Percentiles rank a stretch among this genome's conserved stretches.
phyloP scores from a whole-genome alignment of 129 eudicot species.

The Flaveria linearis region DNA sequence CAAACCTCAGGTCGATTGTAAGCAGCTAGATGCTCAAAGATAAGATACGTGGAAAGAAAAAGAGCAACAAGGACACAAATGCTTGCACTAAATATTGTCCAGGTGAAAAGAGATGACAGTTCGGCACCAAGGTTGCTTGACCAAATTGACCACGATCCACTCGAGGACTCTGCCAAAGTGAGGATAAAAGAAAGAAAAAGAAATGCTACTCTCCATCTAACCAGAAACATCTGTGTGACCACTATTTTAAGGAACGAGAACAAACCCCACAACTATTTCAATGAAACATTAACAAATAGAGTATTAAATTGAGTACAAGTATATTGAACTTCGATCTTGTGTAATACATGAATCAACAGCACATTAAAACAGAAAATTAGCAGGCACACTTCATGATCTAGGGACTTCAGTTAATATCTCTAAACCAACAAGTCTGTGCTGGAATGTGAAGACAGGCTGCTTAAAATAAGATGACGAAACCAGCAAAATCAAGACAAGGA shows the following conservation, averaged over 20 bases:
- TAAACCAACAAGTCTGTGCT: slow-evolving; percentile 19
- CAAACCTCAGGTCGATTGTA: slow-evolving; percentile 97
- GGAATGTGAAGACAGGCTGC: slow-evolving; percentile 3
- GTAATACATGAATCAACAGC: slow-evolving; percentile 7
- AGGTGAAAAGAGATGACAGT: slow-evolving; percentile 55
- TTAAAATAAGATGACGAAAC: slow-evolving; percentile 14
- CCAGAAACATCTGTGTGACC: slow-evolving; percentile 24
- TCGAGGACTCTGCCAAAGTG: slow-evolving; percentile 54
- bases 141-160: slow-evolving; percentile 52
- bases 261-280: slow-evolving; percentile 6
- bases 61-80: slow-evolving; percentile 82
- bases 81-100: slow-evolving; percentile 69
- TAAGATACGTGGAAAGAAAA: slow-evolving; percentile 75
- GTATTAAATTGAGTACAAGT: slow-evolving; percentile 13
- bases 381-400: slow-evolving; percentile 11
- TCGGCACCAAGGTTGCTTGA: slow-evolving; percentile 40
- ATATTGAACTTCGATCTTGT: slow-evolving; percentile 9
- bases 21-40: slow-evolving; percentile 88
- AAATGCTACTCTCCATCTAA: slow-evolving; percentile 51
- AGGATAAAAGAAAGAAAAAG: slow-evolving; percentile 37
- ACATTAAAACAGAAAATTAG: neutral
- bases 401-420: slow-evolving; percentile 8
- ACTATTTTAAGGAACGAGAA: slow-evolving; percentile 3
- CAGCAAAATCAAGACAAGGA: slow-evolving; percentile 22
- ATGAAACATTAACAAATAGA: slow-evolving; percentile 17